Evolutionary conservation across 202 grass and related monocot species (phyloP).

Genomic region (Setaria viridis): DNA sequence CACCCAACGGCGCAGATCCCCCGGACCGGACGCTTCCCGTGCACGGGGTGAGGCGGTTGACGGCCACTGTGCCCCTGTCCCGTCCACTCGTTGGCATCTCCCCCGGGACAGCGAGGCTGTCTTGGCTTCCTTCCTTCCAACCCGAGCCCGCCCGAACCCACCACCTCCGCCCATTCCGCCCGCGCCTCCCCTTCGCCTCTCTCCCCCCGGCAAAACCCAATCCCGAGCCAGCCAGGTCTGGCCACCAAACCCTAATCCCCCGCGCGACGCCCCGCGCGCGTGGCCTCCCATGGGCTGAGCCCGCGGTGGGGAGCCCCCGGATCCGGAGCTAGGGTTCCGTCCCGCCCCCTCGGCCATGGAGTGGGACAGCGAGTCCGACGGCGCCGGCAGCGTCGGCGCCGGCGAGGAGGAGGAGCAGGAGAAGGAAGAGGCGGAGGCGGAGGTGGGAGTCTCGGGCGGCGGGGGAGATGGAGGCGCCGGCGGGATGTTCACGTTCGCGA

Average conservation of each 20-base stretch:
- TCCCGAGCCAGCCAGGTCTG: slow-evolving; percentile 14
- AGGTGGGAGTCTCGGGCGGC: neutral
- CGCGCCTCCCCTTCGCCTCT: neutral
- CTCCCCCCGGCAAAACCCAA: slow-evolving; percentile 34
- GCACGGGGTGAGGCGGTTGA: neutral
- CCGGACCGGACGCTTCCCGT: neutral
- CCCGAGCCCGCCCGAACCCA: slow-evolving; percentile 53
- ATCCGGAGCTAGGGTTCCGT: slow-evolving; percentile 63
- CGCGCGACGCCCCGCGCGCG: slow-evolving; percentile 23
- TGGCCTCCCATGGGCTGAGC: slow-evolving; percentile 40
- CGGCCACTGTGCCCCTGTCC: neutral
- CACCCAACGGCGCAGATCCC: neutral
- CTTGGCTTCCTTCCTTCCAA: neutral
- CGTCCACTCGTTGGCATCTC: neutral
- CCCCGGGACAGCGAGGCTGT: slow-evolving; percentile 32
- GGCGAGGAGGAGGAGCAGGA: slow-evolving; percentile 55
- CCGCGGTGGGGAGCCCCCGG: slow-evolving; percentile 40
- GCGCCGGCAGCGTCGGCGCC: slow-evolving; percentile 52
- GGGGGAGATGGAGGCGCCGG: neutral
- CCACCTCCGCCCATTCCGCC: slow-evolving; percentile 34
- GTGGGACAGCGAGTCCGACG: slow-evolving; percentile 96
- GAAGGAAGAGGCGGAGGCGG: slow-evolving; percentile 28
- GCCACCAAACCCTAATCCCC: slow-evolving; percentile 47
- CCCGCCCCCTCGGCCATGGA: slow-evolving; percentile 51
- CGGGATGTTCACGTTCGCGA: slow-evolving; percentile 74